Base-by-base conservation (phyloP, 2,329 filamentous ascomycete genomes). In the Rhynchosporium secalis region DNA sequence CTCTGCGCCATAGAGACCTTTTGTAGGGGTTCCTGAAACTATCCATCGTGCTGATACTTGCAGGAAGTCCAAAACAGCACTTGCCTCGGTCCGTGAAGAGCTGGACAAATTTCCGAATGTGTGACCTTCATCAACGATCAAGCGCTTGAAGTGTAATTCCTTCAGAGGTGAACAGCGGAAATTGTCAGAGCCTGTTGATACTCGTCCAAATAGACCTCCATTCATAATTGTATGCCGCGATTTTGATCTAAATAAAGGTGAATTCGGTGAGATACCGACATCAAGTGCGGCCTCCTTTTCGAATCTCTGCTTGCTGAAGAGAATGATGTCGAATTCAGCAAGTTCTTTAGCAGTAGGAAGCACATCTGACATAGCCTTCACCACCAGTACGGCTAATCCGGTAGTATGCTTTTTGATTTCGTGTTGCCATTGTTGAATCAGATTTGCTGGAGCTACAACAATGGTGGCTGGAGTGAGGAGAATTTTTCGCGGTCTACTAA, bases 121-220 rank as follows among this genome's bases (percentile, higher is more conserved):
- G 73, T 97, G 92, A 0, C 94, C 94, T 79, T 97, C 94, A 67
- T 98, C 94, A 20, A 96, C 89, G 51, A 98, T 93, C 52, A 96
- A 87, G 1, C 94, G 83, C 70, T 96, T 88, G 82, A 94, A 96
- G 69, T 91, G 92, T 3, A 97, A 75, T 7, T 84, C 76, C 45
- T 86, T 85, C 20, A 97, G 75, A 0, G 89, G 84, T 1, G 86
- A 90, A 9, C 81, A 73, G 38, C 86, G 83, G 43, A 65, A 74
- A 74, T n/a, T 64, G 51, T n/a, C 60, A 49, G 40, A 43, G 6
- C 20, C 8, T 31, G 26, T 12, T 9, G 26, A 20, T 36, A 33
- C 61, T 55, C 36, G 79, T 70, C 61, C 78, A 80, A n/a, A 49
- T 66, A 82, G 73, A 66, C 82, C 79, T 1, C 49, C 49, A 52